A percentile compares a stretch with the other conserved stretches of the same genome.
phyloP scores from a whole-genome alignment of 371 early-diverging fungal species.

The Dinochytrium kinnereticum region DNA sequence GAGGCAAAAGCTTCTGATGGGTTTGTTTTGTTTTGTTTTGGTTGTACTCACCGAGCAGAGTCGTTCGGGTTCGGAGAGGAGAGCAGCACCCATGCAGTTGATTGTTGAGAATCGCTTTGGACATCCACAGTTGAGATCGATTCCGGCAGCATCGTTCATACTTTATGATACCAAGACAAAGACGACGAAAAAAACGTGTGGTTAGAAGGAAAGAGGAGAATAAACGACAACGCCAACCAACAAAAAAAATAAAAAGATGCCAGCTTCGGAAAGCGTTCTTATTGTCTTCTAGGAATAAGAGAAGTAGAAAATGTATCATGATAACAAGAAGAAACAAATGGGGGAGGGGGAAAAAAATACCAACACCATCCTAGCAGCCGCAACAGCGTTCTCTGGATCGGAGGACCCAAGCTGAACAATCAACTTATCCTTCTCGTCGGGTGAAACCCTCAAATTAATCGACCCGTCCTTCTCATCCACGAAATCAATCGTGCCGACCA shows the following conservation, averaged over 20 bases:
- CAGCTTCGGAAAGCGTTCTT: not conserved
- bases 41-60: constrained; percentile 57
- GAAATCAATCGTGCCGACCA: constrained; percentile 51
- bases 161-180: no score
- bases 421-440: constrained; percentile 39
- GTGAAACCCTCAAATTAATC: constrained; percentile 47
- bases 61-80: constrained; percentile 82
- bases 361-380: constrained; percentile 85
- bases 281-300: no score
- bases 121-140: constrained; percentile 97
- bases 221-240: no score
- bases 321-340: no score
- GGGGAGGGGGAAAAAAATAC: constrained; percentile 11
- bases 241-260: constrained; percentile 6
- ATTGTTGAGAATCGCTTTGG: constrained; percentile 94
- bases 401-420: constrained; percentile 71
- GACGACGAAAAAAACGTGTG: no score
- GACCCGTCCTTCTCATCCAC: constrained; percentile 37
- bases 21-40: no score
- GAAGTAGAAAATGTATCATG: no score
- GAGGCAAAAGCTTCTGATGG: no score
- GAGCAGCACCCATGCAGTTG: constrained; percentile 95
- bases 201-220: no score
- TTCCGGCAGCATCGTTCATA: constrained; percentile 82
- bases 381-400: constrained; percentile 82